Conservation (phyloP, 441 rosid species). For the Erodium trifolium region DNA sequence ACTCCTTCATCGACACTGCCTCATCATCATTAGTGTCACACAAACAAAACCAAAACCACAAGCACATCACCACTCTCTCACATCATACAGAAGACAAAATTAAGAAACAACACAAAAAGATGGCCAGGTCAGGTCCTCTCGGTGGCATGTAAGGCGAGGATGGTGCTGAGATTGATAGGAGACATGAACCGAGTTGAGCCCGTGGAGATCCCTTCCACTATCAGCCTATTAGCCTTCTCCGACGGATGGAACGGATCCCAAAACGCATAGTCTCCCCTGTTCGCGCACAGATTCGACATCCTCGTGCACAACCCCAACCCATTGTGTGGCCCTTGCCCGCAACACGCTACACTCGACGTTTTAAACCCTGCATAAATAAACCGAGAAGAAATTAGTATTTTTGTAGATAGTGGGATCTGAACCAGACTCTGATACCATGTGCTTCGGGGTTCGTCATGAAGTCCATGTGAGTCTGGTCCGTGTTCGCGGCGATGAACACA, state of each 20-base stretch:
- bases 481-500: neutral
- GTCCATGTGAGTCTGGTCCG: slow-evolving; percentile 1
- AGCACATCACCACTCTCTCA: too few relatives aligned
- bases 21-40: too few relatives aligned
- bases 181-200: neutral
- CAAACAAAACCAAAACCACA: too few relatives aligned
- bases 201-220: neutral
- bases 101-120: neutral
- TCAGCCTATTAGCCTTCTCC: slow-evolving; percentile 1
- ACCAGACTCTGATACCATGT: neutral
- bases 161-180: neutral
- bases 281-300: neutral
- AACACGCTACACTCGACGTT: neutral
- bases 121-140: neutral
- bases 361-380: neutral
- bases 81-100: too few relatives aligned
- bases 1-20: too few relatives aligned
- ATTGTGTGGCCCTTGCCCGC: neutral
- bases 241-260: neutral
- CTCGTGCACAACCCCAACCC: neutral
- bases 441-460: neutral
- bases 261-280: neutral
- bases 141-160: neutral
- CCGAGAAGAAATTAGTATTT: neutral
- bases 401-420: too few relatives aligned